Conservation (phyloP, 306 rosid species). For the Medicago ruthenica region DNA sequence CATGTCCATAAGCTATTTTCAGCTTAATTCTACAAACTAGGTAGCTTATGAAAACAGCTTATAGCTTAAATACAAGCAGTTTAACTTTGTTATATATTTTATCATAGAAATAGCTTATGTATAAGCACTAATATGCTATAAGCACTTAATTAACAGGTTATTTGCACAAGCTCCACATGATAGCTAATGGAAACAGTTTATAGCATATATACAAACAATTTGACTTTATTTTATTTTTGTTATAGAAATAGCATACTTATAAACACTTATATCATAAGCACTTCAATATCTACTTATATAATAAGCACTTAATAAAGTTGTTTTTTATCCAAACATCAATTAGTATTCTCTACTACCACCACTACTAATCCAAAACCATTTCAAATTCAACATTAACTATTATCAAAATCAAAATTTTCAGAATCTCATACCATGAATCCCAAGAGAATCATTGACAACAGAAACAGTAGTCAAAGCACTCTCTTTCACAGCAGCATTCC, state of each 20-base stretch:
- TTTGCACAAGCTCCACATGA: too few species aligned
- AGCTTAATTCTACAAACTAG: too few species aligned
- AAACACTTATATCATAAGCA: background rate
- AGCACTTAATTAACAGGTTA: too few species aligned
- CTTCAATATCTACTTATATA: background rate
- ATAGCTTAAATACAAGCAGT: too few species aligned
- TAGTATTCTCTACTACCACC: background rate
- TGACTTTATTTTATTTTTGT: background rate
- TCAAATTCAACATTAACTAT: conserved; percentile 8
- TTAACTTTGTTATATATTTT: too few species aligned
- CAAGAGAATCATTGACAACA: conserved; percentile 51
- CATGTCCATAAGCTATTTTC: too few species aligned
- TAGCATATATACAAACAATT: background rate
- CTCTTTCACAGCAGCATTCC: conserved; percentile 58
- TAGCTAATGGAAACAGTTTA: too few species aligned
- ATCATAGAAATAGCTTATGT: too few species aligned
- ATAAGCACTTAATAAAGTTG: background rate
- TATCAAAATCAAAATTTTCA: background rate
- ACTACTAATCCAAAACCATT: conserved; percentile 11
- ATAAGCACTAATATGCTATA: too few species aligned
- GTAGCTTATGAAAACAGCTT: too few species aligned
- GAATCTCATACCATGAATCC: conserved; percentile 51
- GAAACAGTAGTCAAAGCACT: conserved; percentile 67
- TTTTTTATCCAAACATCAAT: background rate
- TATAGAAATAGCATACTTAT: background rate